Conservation (phyloP, 192 early-diverging fungal genomes). For the Coemansia aciculifera region DNA sequence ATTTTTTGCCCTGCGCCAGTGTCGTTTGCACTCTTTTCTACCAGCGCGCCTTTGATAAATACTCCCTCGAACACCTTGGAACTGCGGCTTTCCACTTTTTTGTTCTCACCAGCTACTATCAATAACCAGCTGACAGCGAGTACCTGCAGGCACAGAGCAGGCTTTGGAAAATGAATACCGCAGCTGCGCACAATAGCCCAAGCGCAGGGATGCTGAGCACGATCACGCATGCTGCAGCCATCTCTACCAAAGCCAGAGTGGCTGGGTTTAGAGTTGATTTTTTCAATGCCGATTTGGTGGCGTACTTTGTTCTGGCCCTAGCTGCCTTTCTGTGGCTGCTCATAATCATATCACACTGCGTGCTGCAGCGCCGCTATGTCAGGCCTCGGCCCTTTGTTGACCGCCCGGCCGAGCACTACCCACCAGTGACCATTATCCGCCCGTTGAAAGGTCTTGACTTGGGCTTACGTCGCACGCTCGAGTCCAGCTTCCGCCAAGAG, state of each 20-base stretch:
- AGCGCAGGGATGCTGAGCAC: conserved; percentile 18
- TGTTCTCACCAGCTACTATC: neutral
- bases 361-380: conserved; percentile 52
- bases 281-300: conserved; percentile 15
- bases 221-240: conserved; percentile 6
- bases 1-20: neutral
- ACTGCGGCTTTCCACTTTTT: neutral
- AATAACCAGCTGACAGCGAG: conserved; percentile 2
- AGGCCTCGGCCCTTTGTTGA: conserved; percentile 33
- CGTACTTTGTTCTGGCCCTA: conserved; percentile 26
- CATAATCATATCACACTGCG: conserved; percentile 39
- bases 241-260: conserved; percentile 4
- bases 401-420: conserved; percentile 47
- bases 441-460: conserved; percentile 92
- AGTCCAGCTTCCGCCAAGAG: conserved; percentile 81
- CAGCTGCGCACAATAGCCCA: conserved; percentile 25
- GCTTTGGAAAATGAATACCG: conserved; percentile 7
- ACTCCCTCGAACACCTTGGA: neutral
- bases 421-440: conserved; percentile 88
- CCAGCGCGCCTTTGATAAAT: neutral
- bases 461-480: conserved; percentile 78
- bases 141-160: conserved; percentile 4
- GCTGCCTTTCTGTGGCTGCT: conserved; percentile 33
- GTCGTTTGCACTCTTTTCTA: neutral
- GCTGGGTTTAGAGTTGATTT: conserved; percentile 6